These are phyloP conservation scores for Exidia glandulosa DNA, from an alignment of 768 basidiomycete species.

Conservation along the genomic window DNA sequence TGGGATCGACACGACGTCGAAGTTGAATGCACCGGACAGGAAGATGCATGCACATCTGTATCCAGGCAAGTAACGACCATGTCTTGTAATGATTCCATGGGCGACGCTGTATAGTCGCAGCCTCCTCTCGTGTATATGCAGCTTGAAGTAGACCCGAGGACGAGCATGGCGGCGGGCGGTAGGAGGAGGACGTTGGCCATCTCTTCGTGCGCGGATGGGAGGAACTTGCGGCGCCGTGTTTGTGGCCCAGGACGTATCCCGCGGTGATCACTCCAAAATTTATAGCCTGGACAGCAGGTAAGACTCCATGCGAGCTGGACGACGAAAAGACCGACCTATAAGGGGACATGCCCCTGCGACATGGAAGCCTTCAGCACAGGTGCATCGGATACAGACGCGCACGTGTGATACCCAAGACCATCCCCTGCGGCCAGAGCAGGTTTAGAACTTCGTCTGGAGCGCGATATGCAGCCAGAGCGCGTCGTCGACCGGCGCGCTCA, in stretches of 20 bases:
- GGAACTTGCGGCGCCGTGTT: slow-evolving; percentile 72
- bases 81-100: slow-evolving; percentile 76
- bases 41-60: too few relatives aligned
- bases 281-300: slow-evolving; percentile 35
- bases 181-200: slow-evolving; percentile 55
- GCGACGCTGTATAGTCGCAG: slow-evolving; percentile 52
- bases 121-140: slow-evolving; percentile 76
- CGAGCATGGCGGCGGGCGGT: slow-evolving; percentile 55
- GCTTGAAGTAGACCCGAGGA: slow-evolving; percentile 82
- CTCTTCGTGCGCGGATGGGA: slow-evolving; percentile 57
- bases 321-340: slow-evolving; percentile 44
- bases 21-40: too few relatives aligned
- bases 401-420: slow-evolving; percentile 29
- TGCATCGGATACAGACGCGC: not conserved
- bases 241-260: slow-evolving; percentile 75
- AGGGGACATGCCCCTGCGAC: slow-evolving; percentile 84
- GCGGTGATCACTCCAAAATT: slow-evolving; percentile 59
- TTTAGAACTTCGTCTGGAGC: slow-evolving; percentile 73
- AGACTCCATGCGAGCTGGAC: not conserved
- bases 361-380: slow-evolving; percentile 51
- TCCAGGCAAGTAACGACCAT: slow-evolving; percentile 82
- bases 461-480: slow-evolving; percentile 77
- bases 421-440: slow-evolving; percentile 67
- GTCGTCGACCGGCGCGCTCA: slow-evolving; percentile 57
- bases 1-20: too few relatives aligned